Evolutionary conservation across 2,329 filamentous ascomycete genomes (phyloP).

Genomic region (Curvularia sp.): DNA sequence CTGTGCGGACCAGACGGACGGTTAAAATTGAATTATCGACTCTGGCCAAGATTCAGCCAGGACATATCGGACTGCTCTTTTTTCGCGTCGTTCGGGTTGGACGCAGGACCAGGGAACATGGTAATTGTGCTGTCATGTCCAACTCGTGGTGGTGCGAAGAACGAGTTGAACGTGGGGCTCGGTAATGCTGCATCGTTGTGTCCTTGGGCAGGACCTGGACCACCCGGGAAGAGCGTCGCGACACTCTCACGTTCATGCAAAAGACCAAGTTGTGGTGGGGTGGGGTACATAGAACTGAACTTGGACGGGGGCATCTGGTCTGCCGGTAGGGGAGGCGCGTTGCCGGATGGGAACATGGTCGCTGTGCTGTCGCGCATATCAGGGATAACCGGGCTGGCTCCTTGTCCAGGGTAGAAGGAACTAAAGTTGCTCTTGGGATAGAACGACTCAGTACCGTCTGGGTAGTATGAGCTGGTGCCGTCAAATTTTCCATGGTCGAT

Average conservation of each 20-base stretch:
- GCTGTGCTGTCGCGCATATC: conserved; percentile 68
- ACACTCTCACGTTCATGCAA: conserved; percentile 61
- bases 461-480: conserved; percentile 60
- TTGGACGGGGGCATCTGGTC: conserved; percentile 31
- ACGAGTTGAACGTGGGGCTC: conserved; percentile 63
- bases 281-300: conserved; percentile 39
- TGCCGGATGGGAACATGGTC: conserved; percentile 40
- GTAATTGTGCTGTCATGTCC: conserved; percentile 65
- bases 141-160: conserved; percentile 53
- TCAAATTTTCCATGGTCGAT: conserved; percentile 57
- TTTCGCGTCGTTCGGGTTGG: conserved; percentile 27
- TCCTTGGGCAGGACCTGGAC: conserved; percentile 22
- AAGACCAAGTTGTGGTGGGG: conserved; percentile 38
- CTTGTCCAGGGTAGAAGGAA: conserved; percentile 52
- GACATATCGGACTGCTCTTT: conserved; percentile 69
- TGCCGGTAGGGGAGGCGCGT: conserved; percentile 23
- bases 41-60: conserved; percentile 75
- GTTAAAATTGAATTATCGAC: conserved; percentile 25
- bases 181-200: conserved; percentile 23
- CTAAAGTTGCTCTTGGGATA: conserved; percentile 64
- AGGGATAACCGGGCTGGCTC: conserved; percentile 60
- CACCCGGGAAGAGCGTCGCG: conserved; percentile 44
- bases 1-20: background rate
- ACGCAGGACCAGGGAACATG: conserved; percentile 36
- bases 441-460: conserved; percentile 45